Conservation (phyloP, 2,329 filamentous ascomycete genomes). For the Fusarium illudens region DNA sequence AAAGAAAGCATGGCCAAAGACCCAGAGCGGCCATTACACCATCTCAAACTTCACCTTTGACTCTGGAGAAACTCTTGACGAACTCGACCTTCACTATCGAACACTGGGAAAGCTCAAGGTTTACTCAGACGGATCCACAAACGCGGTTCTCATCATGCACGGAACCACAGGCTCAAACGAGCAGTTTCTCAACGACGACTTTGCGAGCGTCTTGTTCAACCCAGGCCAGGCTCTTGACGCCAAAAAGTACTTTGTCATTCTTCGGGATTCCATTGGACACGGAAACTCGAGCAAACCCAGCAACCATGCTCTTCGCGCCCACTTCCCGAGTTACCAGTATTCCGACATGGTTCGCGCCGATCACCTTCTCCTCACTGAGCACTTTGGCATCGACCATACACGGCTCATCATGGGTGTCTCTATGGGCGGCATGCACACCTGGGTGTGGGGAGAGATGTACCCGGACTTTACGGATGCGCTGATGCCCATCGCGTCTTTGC, state of each 20-base stretch:
- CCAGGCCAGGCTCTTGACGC: slow-evolving; percentile 9
- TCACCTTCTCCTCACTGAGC: neutral
- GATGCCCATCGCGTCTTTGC: slow-evolving; percentile 19
- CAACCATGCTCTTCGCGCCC: neutral
- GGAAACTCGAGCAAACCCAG: slow-evolving; percentile 29
- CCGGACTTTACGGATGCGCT: slow-evolving; percentile 6
- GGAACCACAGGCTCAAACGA: neutral
- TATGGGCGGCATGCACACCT: slow-evolving; percentile 26
- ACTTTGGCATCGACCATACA: slow-evolving; percentile 12
- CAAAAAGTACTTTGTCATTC: slow-evolving; percentile 21
- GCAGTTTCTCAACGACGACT: slow-evolving; percentile 16
- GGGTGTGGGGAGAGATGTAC: slow-evolving; percentile 14
- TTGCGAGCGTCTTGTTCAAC: slow-evolving; percentile 13
- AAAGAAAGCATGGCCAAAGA: neutral
- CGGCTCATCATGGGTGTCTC: slow-evolving; percentile 16
- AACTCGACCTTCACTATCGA: slow-evolving; percentile 18
- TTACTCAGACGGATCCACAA: slow-evolving; percentile 7
- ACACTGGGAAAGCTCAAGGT: slow-evolving; percentile 25
- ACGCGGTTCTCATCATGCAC: slow-evolving; percentile 21
- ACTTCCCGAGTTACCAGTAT: slow-evolving; percentile 21
- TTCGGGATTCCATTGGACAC: slow-evolving; percentile 19
- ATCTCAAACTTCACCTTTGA: slow-evolving; percentile 15
- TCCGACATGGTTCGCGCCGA: slow-evolving; percentile 11
- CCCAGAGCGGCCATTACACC: neutral
- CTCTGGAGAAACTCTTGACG: neutral